Base-by-base conservation (phyloP, 2,329 filamentous ascomycete species). In the Alternaria brassicae region DNA sequence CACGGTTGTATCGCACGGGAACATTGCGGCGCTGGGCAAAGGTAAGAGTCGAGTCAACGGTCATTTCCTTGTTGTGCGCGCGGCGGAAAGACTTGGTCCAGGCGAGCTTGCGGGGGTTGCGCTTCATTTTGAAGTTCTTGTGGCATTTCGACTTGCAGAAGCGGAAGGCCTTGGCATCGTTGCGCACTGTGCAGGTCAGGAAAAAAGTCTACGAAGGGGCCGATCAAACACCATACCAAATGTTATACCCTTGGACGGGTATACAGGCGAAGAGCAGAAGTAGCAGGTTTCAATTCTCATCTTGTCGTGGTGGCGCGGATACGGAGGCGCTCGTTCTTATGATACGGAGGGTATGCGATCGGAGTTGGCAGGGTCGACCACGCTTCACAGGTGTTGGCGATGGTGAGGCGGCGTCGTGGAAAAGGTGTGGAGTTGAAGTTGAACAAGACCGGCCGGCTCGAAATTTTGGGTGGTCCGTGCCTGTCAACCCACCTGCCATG, bases 1-100 rank as follows among this genome's bases (percentile, higher is more conserved):
- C 92, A 79, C 95, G 90, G 86, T 97, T 92, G 88, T 99, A 99
- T 77, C 94, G 92, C 62, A 96, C 88, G 67, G 95, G 95, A 30
- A 96, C 88, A 84, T 99, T 97, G 83, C 95, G 91, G 76, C 92
- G 91, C 69, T 92, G 91, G 63, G 92, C 91, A 81, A 98, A 97
- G 75, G 92, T 90, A 61, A 99, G 89, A 30, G 94, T 97, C 73
- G 88, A 91, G 85, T 99, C 95, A 80, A 98, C 93, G 57, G 91
- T 91, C 68, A 78, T 72, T 63, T 77, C 92, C 96, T 89, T 80
- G 68, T 88, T 86, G 68, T 83, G 74, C 2, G 74, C 75, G 58
- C 69, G 72, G 47, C 71, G 72, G 70, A 73, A 75, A 9, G 67
- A 67, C 56, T 76, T 76, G n/a, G 71, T 75, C 95, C 94, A 58